Evolutionary conservation across 805 yeast species (phyloP).

Genomic region (Lipomyces sp.): DNA sequence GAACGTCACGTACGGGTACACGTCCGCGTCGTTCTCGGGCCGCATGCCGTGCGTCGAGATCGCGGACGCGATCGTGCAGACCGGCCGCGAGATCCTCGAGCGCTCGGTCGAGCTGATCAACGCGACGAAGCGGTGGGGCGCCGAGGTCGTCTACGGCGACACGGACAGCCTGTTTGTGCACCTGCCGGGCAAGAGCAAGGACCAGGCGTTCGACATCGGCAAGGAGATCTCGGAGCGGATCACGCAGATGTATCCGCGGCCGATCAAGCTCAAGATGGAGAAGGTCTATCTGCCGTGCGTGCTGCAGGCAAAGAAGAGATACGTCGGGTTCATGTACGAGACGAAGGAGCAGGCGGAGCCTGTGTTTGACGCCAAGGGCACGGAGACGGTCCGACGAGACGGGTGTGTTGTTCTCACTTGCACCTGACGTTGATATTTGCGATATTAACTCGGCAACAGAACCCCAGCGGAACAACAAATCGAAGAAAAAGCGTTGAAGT

Average conservation of each 20-base stretch:
- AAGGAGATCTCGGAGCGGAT: slow-evolving; percentile 61
- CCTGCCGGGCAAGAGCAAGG: slow-evolving; percentile 74
- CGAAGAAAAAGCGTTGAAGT: slow-evolving; percentile 58
- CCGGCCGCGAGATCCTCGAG: slow-evolving; percentile 81
- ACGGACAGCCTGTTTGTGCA: slow-evolving; percentile 92
- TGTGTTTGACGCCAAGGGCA: slow-evolving; percentile 91
- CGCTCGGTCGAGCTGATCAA: slow-evolving; percentile 64
- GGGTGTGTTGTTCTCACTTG: slow-evolving; percentile 46
- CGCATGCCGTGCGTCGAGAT: slow-evolving; percentile 96
- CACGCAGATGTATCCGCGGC: slow-evolving; percentile 69
- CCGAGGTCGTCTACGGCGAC: slow-evolving; percentile 93
- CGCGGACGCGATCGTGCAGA: slow-evolving; percentile 90
- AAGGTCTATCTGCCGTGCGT: slow-evolving; percentile 89
- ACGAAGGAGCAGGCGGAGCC: slow-evolving; percentile 53
- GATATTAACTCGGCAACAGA: too few relatives aligned
- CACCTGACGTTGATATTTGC: too few relatives aligned
- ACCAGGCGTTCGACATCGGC: slow-evolving; percentile 77
- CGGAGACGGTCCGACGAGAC: slow-evolving; percentile 90
- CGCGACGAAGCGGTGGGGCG: slow-evolving; percentile 60
- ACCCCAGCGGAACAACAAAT: slow-evolving; percentile 87
- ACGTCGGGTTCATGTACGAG: slow-evolving; percentile 83
- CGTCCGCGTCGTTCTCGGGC: slow-evolving; percentile 93
- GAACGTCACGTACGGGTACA: slow-evolving; percentile 93
- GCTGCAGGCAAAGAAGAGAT: slow-evolving; percentile 79
- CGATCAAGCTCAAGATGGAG: slow-evolving; percentile 81